Conservation (phyloP, 2,329 filamentous ascomycete genomes). For the Simplicillium sp. region DNA sequence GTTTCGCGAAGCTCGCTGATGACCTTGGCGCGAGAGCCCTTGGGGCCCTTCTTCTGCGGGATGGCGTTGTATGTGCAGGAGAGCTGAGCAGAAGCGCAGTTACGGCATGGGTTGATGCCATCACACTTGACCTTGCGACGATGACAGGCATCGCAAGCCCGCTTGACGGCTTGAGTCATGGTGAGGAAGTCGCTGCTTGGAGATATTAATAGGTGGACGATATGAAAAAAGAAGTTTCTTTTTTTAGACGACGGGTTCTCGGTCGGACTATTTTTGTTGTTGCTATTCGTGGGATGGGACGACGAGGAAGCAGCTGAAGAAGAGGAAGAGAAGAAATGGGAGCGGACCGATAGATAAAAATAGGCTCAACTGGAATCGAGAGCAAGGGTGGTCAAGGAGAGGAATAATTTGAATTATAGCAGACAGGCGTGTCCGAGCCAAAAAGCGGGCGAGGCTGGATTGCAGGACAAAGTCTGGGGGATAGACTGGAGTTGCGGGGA, state of each 20-base stretch:
- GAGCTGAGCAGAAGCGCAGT: conserved; percentile 58
- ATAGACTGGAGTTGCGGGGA: too few relatives aligned
- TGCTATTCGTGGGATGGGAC: background rate
- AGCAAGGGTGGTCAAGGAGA: background rate
- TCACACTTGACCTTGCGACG: conserved; percentile 68
- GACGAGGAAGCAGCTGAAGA: background rate
- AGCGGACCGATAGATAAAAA: background rate
- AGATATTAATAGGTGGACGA: background rate
- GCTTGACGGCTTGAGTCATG: conserved; percentile 45
- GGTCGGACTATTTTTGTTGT: background rate
- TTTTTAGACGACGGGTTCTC: background rate
- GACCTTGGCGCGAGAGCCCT: conserved; percentile 65
- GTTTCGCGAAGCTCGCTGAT: conserved; percentile 64
- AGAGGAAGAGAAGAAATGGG: background rate
- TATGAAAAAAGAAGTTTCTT: background rate
- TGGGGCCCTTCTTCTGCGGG: conserved; percentile 68
- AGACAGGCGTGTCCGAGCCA: too few relatives aligned
- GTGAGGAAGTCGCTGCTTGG: conserved; percentile 9
- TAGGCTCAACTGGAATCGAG: background rate
- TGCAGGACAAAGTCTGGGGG: too few relatives aligned
- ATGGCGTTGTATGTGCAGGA: conserved; percentile 67
- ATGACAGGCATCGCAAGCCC: conserved; percentile 66
- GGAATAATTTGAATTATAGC: background rate
- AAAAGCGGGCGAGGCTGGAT: too few relatives aligned
- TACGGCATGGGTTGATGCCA: conserved; percentile 60